Evolutionary conservation across 805 yeast species (phyloP).

Genomic region (Yarrowia porcina): DNA sequence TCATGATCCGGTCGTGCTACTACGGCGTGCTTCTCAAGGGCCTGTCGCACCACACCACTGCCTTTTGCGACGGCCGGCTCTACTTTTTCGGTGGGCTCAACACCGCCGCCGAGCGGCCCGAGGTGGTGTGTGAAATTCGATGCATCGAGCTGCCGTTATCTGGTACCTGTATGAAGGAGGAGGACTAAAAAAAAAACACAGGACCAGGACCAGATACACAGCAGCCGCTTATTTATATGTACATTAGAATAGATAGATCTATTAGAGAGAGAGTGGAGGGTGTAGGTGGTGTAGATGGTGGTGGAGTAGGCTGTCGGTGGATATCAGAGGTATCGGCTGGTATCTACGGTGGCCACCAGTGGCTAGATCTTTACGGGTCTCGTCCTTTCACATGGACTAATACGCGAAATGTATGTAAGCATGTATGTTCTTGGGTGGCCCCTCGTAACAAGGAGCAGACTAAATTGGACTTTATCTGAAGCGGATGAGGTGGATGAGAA

Average conservation of each 20-base stretch:
- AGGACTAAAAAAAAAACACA: too few species aligned
- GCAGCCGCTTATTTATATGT: conserved; percentile 22
- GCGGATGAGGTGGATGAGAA: too few species aligned
- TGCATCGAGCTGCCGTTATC: conserved; percentile 22
- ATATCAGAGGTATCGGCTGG: too few species aligned
- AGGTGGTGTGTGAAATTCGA: conserved; percentile 18
- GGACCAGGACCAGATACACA: background rate
- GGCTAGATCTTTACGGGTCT: too few species aligned
- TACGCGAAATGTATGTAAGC: too few species aligned
- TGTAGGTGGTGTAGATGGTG: background rate
- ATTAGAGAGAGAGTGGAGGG: too few species aligned
- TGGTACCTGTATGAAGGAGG: conserved; percentile 16
- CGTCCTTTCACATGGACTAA: too few species aligned
- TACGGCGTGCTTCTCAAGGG: conserved; percentile 31
- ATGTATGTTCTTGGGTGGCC: too few species aligned
- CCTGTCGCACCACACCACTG: conserved; percentile 30
- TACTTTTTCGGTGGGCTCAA: conserved; percentile 32
- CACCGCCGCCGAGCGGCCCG: background rate
- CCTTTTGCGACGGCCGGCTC: conserved; percentile 30
- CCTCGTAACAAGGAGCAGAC: too few species aligned
- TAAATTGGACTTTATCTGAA: too few species aligned
- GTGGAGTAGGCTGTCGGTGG: too few species aligned
- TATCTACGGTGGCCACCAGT: too few species aligned
- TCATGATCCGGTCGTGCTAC: conserved; percentile 29
- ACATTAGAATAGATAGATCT: background rate